Evolutionary conservation across 495 filamentous ascomycete species (phyloP), one percentile per base, ranked within the genome.

Genomic region (Penicillium pancosmium): DNA sequence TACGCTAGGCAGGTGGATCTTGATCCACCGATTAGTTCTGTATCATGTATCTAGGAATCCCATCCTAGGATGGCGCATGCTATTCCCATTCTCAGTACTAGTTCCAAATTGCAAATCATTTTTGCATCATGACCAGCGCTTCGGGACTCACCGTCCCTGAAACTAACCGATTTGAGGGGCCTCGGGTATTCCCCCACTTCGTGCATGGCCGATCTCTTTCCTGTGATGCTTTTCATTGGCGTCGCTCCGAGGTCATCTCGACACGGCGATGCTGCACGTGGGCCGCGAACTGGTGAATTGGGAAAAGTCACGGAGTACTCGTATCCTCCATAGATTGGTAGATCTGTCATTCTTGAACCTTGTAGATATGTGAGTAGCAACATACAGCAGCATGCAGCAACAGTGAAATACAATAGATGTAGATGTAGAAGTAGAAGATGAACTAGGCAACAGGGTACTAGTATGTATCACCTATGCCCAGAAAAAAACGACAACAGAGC

Each of bases 161-260:
- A 41, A 15, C 50, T 54, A 56, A 56, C 52, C 53, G 48, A 56
- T 46, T 16, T 12, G 40, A 44, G 35, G 27, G 52, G 46, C 53
- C 58, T 67, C 58, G 67, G 59, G 55, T 56, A 61, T 21, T 9
- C 64, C 67, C 64, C 64, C 67, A 59, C 64, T 47, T 62, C 33
- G 54, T 47, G 41, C 12, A 51, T 16, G 51, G 63, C 41, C 59
- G 65, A 63, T 66, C 60, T 25, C 16, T 49, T 21, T 18, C 18
- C 52, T 40, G 56, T 52, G 52, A 50, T 38, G 55, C 54, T 35
- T 60, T 44, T 68, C 40, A 68, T 68, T 68, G 63, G 63, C 60
- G 58, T 55, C 46, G 44, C 23, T 9, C 54, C 44, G 41, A 44
- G 41, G 41, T 44, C 41, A 44, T 44, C 16, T 18, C n/a, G 15